phyloP scores from a whole-genome alignment of 2,329 filamentous ascomycete genomes.

The Coniochaeta hoffmannii region DNA sequence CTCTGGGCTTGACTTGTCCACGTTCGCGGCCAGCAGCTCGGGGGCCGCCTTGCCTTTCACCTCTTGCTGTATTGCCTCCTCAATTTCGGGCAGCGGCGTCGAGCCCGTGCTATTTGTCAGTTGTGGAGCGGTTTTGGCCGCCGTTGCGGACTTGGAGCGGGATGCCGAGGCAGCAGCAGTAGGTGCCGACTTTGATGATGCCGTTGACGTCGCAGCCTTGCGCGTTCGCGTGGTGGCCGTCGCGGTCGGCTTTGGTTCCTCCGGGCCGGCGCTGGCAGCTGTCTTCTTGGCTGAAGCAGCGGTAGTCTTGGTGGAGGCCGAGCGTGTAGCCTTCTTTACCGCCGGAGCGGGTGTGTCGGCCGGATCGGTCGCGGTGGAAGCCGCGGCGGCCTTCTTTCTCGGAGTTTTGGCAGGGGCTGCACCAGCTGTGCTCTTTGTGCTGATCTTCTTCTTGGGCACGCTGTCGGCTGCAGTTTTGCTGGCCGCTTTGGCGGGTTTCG shows the following conservation, averaged over 20 bases:
- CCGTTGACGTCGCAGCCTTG: not conserved
- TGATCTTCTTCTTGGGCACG: constrained; percentile 11
- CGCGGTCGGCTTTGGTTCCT: not conserved
- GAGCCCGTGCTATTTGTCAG: not conserved
- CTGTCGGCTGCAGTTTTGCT: not conserved
- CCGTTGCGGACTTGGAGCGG: not conserved
- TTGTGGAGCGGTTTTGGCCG: not conserved
- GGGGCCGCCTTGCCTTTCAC: not conserved
- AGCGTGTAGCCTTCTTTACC: constrained; percentile 5
- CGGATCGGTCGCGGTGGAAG: not conserved
- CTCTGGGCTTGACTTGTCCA: constrained; percentile 27
- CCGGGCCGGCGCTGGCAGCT: not conserved
- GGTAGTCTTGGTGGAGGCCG: constrained; percentile 6
- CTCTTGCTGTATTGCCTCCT: not conserved
- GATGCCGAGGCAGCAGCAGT: not conserved
- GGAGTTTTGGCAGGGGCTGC: constrained; percentile 5
- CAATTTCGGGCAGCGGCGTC: not conserved
- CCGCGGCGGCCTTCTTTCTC: constrained; percentile 3
- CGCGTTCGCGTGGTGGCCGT: not conserved
- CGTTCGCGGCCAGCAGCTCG: not conserved
- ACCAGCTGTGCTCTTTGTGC: constrained; percentile 9
- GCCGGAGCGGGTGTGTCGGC: not conserved
- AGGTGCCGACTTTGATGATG: not conserved
- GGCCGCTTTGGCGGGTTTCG: not conserved
- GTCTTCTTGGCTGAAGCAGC: not conserved